phyloP scores from a whole-genome alignment of 1,284 basidiomycete species.

The Cystobasidium slooffiae region DNA sequence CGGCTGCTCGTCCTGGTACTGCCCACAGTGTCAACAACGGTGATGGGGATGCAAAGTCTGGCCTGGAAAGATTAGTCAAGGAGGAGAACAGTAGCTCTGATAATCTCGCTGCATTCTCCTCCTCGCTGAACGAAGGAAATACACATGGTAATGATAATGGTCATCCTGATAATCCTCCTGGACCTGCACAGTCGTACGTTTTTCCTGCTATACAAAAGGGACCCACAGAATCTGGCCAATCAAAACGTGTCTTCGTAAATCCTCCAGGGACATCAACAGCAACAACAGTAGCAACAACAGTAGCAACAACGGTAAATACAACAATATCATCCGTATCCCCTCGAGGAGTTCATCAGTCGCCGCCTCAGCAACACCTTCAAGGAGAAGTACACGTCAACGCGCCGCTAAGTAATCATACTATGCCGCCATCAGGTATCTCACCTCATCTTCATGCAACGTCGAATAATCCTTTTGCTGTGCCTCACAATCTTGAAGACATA shows the following conservation, averaged over 20 bases:
- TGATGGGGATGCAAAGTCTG: neutral
- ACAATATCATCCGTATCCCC: neutral
- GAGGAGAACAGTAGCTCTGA: neutral
- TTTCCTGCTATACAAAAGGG: conserved; percentile 23
- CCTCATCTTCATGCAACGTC: neutral
- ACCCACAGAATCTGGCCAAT: conserved; percentile 12
- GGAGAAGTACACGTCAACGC: conserved; percentile 17
- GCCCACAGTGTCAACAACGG: neutral
- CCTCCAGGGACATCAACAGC: conserved; percentile 23
- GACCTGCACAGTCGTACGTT: conserved; percentile 29
- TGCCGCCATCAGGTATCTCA: neutral
- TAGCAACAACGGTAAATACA: neutral
- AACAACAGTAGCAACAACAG: neutral
- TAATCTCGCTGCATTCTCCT: too few relatives aligned
- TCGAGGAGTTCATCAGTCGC: neutral
- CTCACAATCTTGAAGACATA: neutral
- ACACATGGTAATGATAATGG: too few relatives aligned
- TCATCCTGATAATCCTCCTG: neutral
- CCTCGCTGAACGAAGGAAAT: too few relatives aligned
- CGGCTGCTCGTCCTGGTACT: conserved; percentile 4
- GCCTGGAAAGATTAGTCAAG: neutral
- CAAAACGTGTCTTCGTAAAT: conserved; percentile 29
- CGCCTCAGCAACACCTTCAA: neutral
- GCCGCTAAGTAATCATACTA: neutral
- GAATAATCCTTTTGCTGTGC: conserved; percentile 1